phyloP scores from a whole-genome alignment of 2,329 filamentous ascomycete species.

The Sphaerulina populicola region DNA sequence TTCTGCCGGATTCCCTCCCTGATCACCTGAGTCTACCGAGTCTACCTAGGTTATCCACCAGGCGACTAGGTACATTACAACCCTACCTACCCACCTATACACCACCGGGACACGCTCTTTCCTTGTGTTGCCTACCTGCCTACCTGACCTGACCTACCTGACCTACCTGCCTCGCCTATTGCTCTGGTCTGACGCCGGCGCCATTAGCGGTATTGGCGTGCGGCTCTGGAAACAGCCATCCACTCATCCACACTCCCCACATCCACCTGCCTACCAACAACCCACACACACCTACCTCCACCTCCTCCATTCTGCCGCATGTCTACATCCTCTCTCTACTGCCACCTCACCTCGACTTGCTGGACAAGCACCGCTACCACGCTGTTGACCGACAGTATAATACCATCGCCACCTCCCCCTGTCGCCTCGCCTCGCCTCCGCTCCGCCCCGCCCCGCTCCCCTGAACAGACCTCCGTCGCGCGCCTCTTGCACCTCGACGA shows the following conservation, averaged over 20 bases:
- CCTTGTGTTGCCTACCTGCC: not conserved
- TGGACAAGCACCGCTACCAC: constrained; percentile 14
- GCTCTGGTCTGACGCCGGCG: not conserved
- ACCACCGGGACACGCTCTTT: no score
- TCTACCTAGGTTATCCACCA: no score
- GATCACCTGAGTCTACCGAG: not conserved
- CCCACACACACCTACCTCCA: no score
- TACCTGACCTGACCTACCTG: not conserved
- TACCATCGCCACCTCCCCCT: not conserved
- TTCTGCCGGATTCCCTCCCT: not conserved
- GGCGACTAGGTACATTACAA: not conserved
- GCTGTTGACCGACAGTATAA: constrained; percentile 7
- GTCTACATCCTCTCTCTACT: not conserved
- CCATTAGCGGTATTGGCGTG: not conserved
- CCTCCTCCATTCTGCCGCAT: not conserved
- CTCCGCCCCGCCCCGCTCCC: not conserved
- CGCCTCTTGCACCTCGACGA: not conserved
- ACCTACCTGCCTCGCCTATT: not conserved
- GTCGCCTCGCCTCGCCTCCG: not conserved
- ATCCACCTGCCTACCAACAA: not conserved
- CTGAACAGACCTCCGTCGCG: not conserved
- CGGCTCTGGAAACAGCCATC: not conserved
- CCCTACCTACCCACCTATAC: no score
- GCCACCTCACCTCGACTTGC: constrained; percentile 11
- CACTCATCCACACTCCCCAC: not conserved